Evolutionary conservation across 2,329 filamentous ascomycete species (phyloP).

Genomic region (Aspergillus aculeatinus): DNA sequence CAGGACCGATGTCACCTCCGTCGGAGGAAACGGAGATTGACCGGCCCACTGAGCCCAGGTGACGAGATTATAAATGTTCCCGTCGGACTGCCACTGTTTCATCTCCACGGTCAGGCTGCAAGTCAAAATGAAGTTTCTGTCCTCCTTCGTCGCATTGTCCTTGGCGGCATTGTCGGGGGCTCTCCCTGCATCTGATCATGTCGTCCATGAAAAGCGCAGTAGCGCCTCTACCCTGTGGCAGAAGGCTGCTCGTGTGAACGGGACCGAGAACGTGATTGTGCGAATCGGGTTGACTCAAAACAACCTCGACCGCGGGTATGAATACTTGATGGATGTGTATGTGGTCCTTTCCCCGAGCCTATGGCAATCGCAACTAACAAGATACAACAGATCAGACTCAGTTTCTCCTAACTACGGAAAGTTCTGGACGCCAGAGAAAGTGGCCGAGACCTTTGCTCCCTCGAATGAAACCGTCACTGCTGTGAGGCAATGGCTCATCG

Average conservation of each 20-base stretch:
- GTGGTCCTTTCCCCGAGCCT: background rate
- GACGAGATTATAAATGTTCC: too few relatives aligned
- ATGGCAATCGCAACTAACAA: too few relatives aligned
- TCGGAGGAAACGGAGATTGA: too few relatives aligned
- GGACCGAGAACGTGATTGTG: conserved; percentile 12
- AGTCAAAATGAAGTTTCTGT: conserved; percentile 1
- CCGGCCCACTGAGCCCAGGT: too few relatives aligned
- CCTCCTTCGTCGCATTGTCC: background rate
- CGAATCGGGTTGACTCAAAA: conserved; percentile 30
- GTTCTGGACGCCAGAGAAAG: conserved; percentile 32
- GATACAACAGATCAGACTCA: conserved; percentile 31
- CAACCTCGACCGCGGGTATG: conserved; percentile 29
- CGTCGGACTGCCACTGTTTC: too few relatives aligned
- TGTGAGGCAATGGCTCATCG: conserved; percentile 32
- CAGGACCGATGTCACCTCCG: too few relatives aligned
- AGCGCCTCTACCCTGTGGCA: background rate
- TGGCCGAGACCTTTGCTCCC: conserved; percentile 39
- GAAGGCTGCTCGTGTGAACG: conserved; percentile 1
- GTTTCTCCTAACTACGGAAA: conserved; percentile 38
- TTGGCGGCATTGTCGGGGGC: background rate
- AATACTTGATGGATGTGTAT: conserved; percentile 35
- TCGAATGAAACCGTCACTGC: conserved; percentile 26
- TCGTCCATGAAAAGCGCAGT: background rate
- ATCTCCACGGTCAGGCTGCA: too few relatives aligned
- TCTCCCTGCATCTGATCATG: background rate